A percentile compares a stretch with the other conserved stretches of the same genome.
Conservation (phyloP, 2,329 filamentous ascomycete genomes). For the Intubia oerlemansii region DNA sequence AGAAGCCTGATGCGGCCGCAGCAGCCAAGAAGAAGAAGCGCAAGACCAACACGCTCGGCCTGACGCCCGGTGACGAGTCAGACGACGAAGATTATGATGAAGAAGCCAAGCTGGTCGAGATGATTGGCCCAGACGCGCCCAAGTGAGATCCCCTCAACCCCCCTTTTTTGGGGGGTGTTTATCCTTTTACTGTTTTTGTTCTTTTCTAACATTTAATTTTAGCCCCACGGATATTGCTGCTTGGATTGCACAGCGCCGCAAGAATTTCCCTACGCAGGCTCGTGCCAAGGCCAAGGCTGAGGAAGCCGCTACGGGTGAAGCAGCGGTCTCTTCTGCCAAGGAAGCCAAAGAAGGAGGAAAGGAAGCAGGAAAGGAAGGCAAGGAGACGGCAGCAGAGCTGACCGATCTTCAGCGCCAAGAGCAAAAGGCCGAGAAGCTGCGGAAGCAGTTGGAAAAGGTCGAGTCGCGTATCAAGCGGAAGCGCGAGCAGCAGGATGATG, state of each 20-base stretch:
- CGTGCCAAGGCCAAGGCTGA: slow-evolving; percentile 43
- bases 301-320: slow-evolving; percentile 15
- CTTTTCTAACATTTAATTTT: slow-evolving; percentile 1
- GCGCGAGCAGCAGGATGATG: slow-evolving; percentile 44
- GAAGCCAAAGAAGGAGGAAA: too few relatives aligned
- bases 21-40: slow-evolving; percentile 48
- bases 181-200: neutral
- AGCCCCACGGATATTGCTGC: slow-evolving; percentile 49
- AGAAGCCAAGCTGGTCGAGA: slow-evolving; percentile 33
- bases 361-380: too few relatives aligned
- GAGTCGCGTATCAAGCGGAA: slow-evolving; percentile 50
- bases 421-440: slow-evolving; percentile 36
- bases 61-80: slow-evolving; percentile 44
- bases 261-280: slow-evolving; percentile 59
- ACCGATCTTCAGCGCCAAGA: slow-evolving; percentile 31
- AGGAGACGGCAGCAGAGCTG: slow-evolving; percentile 18
- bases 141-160: slow-evolving; percentile 27
- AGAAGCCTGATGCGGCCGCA: slow-evolving; percentile 29
- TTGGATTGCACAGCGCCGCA: slow-evolving; percentile 65
- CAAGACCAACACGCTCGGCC: slow-evolving; percentile 48
- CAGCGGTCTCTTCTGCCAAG: too few relatives aligned
- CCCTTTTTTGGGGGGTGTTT: too few relatives aligned
- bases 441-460: slow-evolving; percentile 45
- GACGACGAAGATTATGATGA: slow-evolving; percentile 54
- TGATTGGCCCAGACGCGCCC: slow-evolving; percentile 32